phyloP scores from a whole-genome alignment of 148 eudicot genomes.

The Rhododendron simsii region DNA sequence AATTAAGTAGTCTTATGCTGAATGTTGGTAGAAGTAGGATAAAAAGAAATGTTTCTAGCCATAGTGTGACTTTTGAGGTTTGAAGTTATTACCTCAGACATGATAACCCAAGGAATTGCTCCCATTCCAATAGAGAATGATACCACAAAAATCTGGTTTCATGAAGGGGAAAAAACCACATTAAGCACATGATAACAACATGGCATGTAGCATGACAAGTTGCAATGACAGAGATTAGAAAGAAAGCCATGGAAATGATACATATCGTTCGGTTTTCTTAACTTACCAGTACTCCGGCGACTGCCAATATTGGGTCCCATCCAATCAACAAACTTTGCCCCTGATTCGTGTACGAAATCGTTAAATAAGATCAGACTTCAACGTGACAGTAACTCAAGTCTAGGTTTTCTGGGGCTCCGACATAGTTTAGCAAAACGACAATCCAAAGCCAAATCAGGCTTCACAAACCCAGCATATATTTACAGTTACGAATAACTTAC shows the following conservation, averaged over 20 bases:
- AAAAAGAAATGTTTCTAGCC: too few relatives aligned
- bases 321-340: conserved; percentile 38
- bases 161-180: not conserved
- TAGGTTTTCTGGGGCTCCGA: not conserved
- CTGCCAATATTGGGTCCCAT: conserved; percentile 58
- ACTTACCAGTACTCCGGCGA: conserved; percentile 74
- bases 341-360: conserved; percentile 16
- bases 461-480: not conserved
- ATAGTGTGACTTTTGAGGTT: not conserved
- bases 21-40: too few relatives aligned
- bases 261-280: not conserved
- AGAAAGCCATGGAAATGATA: not conserved
- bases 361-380: not conserved
- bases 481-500: conserved; percentile 12
- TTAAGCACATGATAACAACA: not conserved
- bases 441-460: not conserved
- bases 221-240: too few relatives aligned
- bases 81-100: conserved; percentile 76
- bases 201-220: too few relatives aligned
- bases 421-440: not conserved
- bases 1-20: too few relatives aligned
- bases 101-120: conserved; percentile 84
- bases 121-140: conserved; percentile 81
- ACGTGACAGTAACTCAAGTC: not conserved
- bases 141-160: conserved; percentile 49